A percentile compares a stretch with the other conserved stretches of the same genome.
Evolutionary conservation across 2,329 filamentous ascomycete species (phyloP).

Genomic region (Dactylellina sp.): DNA sequence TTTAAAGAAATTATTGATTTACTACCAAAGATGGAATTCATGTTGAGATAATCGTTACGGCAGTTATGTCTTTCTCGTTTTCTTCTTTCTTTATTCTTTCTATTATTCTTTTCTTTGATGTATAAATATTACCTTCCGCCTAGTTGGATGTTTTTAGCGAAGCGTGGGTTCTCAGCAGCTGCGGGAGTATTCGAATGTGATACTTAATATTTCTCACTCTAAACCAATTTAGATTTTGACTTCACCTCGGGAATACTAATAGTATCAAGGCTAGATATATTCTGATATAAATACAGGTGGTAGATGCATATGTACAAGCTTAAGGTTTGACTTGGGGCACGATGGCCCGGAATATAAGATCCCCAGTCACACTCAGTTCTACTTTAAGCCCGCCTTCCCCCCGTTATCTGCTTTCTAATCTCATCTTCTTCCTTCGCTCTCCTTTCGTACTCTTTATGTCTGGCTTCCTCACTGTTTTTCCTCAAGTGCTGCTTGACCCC

Average conservation of each 20-base stretch:
- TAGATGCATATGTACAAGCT: no score
- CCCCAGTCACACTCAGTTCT: no score
- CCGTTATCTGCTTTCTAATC: conserved; percentile 56
- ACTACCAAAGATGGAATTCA: conserved; percentile 50
- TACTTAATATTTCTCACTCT: no score
- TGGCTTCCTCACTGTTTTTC: conserved; percentile 61
- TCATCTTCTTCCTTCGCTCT: conserved; percentile 63
- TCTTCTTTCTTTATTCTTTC: background rate
- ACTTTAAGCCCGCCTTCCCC: background rate
- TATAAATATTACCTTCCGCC: no score
- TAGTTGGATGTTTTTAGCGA: background rate
- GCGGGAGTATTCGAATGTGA: no score
- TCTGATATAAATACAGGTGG: no score
- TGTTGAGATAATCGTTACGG: conserved; percentile 35
- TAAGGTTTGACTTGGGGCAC: no score
- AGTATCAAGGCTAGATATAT: no score
- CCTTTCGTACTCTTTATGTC: conserved; percentile 60
- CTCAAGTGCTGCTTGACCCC: conserved; percentile 62
- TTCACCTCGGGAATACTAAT: no score
- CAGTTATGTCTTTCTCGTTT: background rate
- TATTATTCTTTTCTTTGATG: no score
- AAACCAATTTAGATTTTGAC: no score
- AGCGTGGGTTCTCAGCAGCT: background rate
- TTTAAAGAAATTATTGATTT: conserved; percentile 49
- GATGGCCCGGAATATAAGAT: no score